These are phyloP conservation scores for Pseudoperonospora humuli DNA, from an alignment of 352 stramenopile species.

Conservation along the genomic window DNA sequence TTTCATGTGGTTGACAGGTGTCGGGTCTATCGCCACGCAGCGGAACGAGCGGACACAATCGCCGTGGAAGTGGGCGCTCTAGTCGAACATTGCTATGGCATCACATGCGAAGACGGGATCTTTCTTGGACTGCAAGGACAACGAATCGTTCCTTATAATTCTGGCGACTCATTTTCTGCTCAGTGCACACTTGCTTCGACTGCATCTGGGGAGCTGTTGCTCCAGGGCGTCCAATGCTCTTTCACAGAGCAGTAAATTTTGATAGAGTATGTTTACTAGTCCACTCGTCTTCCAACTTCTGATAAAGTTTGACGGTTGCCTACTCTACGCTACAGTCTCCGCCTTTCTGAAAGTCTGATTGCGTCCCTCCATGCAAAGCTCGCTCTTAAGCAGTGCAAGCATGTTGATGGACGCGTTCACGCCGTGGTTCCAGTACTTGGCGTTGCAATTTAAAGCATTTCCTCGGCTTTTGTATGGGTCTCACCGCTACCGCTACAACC, in stretches of 20 bases:
- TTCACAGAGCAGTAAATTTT: conserved; percentile 27
- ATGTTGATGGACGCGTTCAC: no score
- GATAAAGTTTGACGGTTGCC: no score
- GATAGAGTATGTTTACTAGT: conserved; percentile 11
- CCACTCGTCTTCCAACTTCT: conserved; percentile 12
- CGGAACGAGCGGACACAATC: conserved; percentile 2
- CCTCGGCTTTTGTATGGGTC: no score
- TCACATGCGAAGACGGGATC: conserved; percentile 31
- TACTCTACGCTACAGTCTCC: no score
- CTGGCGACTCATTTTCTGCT: conserved; percentile 32
- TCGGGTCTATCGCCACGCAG: conserved; percentile 25
- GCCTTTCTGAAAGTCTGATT: no score
- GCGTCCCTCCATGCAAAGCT: no score
- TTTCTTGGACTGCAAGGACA: conserved; percentile 41
- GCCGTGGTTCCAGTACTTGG: no score
- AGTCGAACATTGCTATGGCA: conserved; percentile 33
- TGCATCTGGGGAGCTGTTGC: conserved; percentile 22
- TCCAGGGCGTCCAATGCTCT: conserved; percentile 37
- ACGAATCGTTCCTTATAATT: conserved; percentile 22
- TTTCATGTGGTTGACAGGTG: conserved; percentile 23
- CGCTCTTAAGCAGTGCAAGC: no score
- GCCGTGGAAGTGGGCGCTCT: conserved; percentile 28
- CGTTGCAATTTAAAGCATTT: no score
- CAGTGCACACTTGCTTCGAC: conserved; percentile 24
- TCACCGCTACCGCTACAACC: no score